Percentiles rank a stretch among this genome's conserved stretches.
These are phyloP conservation scores for Scutellaria minor DNA, from an alignment of 257 asterid genomes.

Conservation along the genomic window DNA sequence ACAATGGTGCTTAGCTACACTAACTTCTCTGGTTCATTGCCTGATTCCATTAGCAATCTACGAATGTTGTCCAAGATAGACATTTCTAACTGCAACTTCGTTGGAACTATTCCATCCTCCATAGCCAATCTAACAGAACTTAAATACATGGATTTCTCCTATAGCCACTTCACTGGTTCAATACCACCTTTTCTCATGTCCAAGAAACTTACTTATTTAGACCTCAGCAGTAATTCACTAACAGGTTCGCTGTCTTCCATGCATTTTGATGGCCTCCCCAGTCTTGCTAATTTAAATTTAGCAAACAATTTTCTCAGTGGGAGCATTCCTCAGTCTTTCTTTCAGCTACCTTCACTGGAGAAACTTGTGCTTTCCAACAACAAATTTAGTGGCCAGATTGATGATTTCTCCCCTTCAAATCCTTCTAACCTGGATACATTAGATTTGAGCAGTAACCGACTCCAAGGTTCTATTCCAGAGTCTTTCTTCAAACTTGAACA, in stretches of 20 bases:
- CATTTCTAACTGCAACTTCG: conserved; percentile 46
- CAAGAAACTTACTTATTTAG: conserved; percentile 42
- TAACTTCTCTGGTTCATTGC: conserved; percentile 47
- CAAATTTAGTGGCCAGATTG: conserved; percentile 46
- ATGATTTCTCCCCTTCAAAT: conserved; percentile 29
- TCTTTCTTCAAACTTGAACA: conserved; percentile 39
- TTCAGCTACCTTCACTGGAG: conserved; percentile 47
- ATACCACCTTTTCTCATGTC: conserved; percentile 48
- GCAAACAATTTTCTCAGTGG: conserved; percentile 48
- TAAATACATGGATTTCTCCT: conserved; percentile 43
- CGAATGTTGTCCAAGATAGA: conserved; percentile 39
- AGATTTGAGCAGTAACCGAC: conserved; percentile 48
- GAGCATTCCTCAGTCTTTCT: conserved; percentile 47
- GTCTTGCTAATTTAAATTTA: conserved; percentile 41
- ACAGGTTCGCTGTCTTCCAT: conserved; percentile 44
- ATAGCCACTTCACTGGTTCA: conserved; percentile 45
- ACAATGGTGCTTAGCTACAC: conserved; percentile 43
- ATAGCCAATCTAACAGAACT: conserved; percentile 42
- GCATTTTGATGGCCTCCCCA: conserved; percentile 48
- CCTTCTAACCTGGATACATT: conserved; percentile 39
- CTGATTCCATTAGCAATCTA: conserved; percentile 46
- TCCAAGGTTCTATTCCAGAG: conserved; percentile 45
- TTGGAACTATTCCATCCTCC: conserved; percentile 48
- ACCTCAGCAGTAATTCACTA: conserved; percentile 42
- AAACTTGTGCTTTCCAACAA: conserved; percentile 45